These are phyloP conservation scores for Amanita brunnescens DNA, from an alignment of 768 basidiomycete genomes.

Conservation along the genomic window DNA sequence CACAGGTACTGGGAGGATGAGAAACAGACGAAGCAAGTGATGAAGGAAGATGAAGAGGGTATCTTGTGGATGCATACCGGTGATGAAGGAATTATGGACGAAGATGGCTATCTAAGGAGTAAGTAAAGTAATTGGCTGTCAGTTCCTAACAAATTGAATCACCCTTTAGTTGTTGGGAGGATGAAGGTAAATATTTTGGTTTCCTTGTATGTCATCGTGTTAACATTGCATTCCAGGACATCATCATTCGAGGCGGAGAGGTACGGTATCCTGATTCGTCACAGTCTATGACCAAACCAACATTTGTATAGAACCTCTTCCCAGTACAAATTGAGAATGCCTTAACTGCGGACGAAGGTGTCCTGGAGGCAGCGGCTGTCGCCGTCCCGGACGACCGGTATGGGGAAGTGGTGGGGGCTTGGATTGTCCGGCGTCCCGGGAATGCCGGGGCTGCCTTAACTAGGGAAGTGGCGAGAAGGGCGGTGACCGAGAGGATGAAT, in stretches of 20 bases:
- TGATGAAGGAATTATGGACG: slow-evolving; percentile 74
- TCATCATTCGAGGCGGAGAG: slow-evolving; percentile 84
- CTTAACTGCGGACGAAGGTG: slow-evolving; percentile 41
- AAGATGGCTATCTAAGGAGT: slow-evolving; percentile 73
- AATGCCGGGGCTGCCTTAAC: slow-evolving; percentile 26
- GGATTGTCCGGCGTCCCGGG: slow-evolving; percentile 51
- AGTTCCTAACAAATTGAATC: not conserved
- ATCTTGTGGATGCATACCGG: slow-evolving; percentile 79
- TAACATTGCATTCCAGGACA: slow-evolving; percentile 36
- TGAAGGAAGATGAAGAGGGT: slow-evolving; percentile 45
- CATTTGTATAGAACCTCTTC: slow-evolving; percentile 55
- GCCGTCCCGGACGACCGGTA: slow-evolving; percentile 60
- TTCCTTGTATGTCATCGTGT: not conserved
- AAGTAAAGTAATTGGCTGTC: slow-evolving; percentile 15
- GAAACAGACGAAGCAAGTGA: slow-evolving; percentile 53
- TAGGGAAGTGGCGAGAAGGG: slow-evolving; percentile 42
- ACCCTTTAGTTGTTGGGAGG: slow-evolving; percentile 57
- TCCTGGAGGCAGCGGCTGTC: slow-evolving; percentile 68
- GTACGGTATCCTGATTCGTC: slow-evolving; percentile 22
- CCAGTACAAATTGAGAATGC: slow-evolving; percentile 81
- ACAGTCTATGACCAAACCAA: not conserved
- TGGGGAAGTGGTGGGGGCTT: slow-evolving; percentile 77
- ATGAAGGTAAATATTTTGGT: slow-evolving; percentile 45
- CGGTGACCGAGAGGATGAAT: slow-evolving; percentile 58
- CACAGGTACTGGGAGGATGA: slow-evolving; percentile 70